Evolutionary conservation across 1,139 yeast genomes (phyloP), one percentile per base, ranked within the genome.

Genomic region (Meyerozyma guilliermondii): DNA sequence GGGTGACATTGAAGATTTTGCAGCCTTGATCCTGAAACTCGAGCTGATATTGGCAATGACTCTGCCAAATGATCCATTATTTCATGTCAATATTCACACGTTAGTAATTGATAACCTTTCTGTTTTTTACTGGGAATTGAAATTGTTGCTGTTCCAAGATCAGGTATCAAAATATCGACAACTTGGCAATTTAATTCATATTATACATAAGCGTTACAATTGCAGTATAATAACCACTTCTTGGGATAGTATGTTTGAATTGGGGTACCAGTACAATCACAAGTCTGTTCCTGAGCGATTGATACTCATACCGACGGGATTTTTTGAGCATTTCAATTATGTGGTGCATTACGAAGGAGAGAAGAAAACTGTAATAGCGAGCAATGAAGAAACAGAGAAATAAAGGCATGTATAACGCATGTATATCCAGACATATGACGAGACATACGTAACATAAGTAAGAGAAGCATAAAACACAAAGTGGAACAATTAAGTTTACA

Each of bases 211-310:
- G 2, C 56, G 48, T 40, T 68, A 52, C 45, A 44, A 47, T 20
- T 68, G 72, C 44, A 62, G 63, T 37, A 52, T 68, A 3, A 43
- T 71, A 7, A 54, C 66, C 4, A 61, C 68, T 1, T 58, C 66
- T n/a, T 68, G 69, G 62, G 68, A 63, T 43, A 44, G 44, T 13
- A 46, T 49, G 2, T 66, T 56, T 48, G 74, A 69, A 34, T 53
- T 51, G 31, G 74, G 75, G 1, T 61, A 53, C 47, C 50, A 53
- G 18, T 53, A 49, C 23, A 44, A 45, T 22, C 41, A 49, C 24
- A 41, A 41, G 14, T 34, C 33, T 18, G 33, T 28, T 36, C 36
- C 20, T 10, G 36, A 41, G 39, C 43, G 35, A 23, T 38, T 40
- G 38, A 48, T 51, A 18, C 50, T 43, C 36, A 46, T 58, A 20